Percentiles rank a stretch among this genome's conserved stretches.
Conservation (phyloP, 2,329 filamentous ascomycete species). For the Calonectria fujianensis region DNA sequence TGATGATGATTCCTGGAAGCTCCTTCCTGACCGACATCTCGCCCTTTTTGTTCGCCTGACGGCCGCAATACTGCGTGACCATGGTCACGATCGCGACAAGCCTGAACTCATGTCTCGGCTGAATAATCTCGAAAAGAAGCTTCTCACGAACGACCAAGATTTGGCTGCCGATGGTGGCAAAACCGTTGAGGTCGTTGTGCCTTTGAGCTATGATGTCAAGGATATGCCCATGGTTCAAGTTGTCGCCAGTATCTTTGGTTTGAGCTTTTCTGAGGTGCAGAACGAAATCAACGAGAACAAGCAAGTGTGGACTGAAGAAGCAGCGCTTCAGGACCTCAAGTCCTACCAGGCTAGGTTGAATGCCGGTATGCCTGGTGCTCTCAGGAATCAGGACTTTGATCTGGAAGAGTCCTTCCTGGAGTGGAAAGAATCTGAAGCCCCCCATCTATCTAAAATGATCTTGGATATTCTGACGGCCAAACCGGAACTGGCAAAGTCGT, state of each 20-base stretch:
- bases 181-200: conserved; percentile 87
- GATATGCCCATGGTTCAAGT: conserved; percentile 96
- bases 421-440: conserved; percentile 93
- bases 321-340: conserved; percentile 93
- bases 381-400: conserved; percentile 92
- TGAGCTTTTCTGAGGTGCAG: conserved; percentile 87
- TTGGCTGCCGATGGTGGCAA: conserved; percentile 68
- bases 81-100: conserved; percentile 89
- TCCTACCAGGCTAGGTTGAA: conserved; percentile 93
- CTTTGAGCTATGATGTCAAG: conserved; percentile 93
- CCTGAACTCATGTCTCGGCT: conserved; percentile 89
- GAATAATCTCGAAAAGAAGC: conserved; percentile 90
- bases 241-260: conserved; percentile 90
- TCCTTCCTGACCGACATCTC: conserved; percentile 94
- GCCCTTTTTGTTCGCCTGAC: conserved; percentile 95
- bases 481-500: conserved; percentile 88
- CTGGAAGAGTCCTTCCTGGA: conserved; percentile 89
- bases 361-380: conserved; percentile 83
- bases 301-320: conserved; percentile 90
- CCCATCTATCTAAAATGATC: conserved; percentile 94
- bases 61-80: conserved; percentile 84
- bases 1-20: conserved; percentile 92
- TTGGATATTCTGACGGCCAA: conserved; percentile 90
- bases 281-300: conserved; percentile 90
- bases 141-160: conserved; percentile 95